Percentiles rank a stretch among this genome's conserved stretches.
Evolutionary conservation across 192 early-diverging fungal genomes (phyloP).

Genomic region (Entomortierella chlamydospora): DNA sequence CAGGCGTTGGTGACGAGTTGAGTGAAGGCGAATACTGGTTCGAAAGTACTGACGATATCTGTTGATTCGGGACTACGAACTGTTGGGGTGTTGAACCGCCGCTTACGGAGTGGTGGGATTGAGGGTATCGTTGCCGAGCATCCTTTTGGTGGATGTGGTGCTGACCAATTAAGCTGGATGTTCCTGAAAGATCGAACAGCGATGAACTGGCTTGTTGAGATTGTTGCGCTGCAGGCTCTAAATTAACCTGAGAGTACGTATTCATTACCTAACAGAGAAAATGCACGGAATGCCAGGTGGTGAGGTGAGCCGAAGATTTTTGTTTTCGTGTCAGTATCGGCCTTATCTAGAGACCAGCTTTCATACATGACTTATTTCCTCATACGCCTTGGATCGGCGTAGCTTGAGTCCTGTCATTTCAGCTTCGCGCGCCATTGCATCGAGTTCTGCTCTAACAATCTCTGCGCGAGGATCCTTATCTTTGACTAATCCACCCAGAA

Average conservation of each 20-base stretch:
- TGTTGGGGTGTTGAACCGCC: neutral
- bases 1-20: no score
- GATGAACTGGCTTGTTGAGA: no score
- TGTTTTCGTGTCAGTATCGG: no score
- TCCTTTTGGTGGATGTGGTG: neutral
- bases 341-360: no score
- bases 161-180: neutral
- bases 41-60: neutral
- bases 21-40: no score
- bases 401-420: conserved; percentile 56
- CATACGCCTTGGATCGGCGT: conserved; percentile 47
- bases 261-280: neutral
- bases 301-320: no score
- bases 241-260: neutral
- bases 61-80: neutral
- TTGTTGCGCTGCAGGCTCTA: neutral
- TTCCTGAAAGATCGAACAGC: no score
- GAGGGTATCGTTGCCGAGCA: neutral
- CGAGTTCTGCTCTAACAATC: conserved; percentile 53
- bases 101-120: neutral
- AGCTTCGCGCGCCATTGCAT: conserved; percentile 54
- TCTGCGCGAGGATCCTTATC: conserved; percentile 62
- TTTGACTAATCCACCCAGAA: conserved; percentile 67
- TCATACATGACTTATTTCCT: conserved; percentile 40
- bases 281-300: no score